Evolutionary conservation across 139 green algal species (phyloP), one percentile per base, ranked within the genome.

Genomic region (Axilococcus clingmanii): DNA sequence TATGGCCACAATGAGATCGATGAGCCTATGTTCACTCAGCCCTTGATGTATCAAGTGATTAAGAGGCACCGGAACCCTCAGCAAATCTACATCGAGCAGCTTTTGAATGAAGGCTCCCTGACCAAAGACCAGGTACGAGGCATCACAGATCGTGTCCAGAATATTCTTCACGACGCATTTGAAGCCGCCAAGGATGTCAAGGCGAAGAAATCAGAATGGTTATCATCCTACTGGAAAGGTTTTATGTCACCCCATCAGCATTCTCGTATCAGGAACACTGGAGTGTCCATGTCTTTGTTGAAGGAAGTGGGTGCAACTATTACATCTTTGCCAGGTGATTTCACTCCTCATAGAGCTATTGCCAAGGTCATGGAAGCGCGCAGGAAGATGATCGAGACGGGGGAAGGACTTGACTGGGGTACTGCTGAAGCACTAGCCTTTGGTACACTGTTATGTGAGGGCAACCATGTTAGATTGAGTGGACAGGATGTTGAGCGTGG

Each of bases 11-110:
- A 98, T 63, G 91, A 98, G 72, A 96, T 97, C 46, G 91, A 98
- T 48, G 92, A 98, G 76, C 91, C 91, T 25, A 92, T 87, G 68
- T 97, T 98, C 72, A 98, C 91, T 24, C 88, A 97, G 79, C 91
- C 91, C 7, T 57, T 89, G 41, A 95, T 98, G 85, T 98, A 98
- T 77, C 48, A 84, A 69, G 65, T 66, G 35, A 92, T 94, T 66
- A 75, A 74, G 45, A 40, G 62, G 37, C 77, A 94, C 47, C 68
- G 73, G 48, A 82, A 81, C 57, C 54, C 74, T 25, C 66, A 82
- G 34, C 42, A 80, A 64, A 50, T 81, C 43, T 96, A 97, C 65
- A 48, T 68, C 42, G 59, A 94, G 33, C 58, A 80, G 37, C 70
- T 96, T 50, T 46, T 96, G 43, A 22, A 35, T 8, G 79, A 89